Percentiles rank a stretch among this genome's conserved stretches.
Conservation (phyloP, 768 basidiomycete species). For the Pulveroboletus sp. region DNA sequence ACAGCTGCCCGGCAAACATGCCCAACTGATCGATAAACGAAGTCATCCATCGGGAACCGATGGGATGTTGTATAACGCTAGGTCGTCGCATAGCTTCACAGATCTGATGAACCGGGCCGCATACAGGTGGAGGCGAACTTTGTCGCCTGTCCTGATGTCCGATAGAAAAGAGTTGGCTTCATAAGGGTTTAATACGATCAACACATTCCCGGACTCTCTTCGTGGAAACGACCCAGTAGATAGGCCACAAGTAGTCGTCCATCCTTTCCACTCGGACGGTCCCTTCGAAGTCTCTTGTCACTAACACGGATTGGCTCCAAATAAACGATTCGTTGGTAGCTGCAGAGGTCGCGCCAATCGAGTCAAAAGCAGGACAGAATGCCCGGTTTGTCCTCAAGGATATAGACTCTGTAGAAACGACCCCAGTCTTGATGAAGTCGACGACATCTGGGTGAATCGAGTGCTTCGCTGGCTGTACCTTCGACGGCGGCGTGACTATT, state of each 20-base stretch:
- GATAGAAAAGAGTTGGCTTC: constrained; percentile 41
- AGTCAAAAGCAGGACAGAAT: not conserved
- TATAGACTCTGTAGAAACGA: not conserved
- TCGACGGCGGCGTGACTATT: constrained; percentile 33
- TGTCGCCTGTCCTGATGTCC: constrained; percentile 29
- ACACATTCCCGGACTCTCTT: not conserved
- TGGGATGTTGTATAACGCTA: constrained; percentile 22
- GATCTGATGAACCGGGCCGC: too few relatives aligned
- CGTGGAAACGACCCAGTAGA: not conserved
- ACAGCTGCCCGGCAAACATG: too few relatives aligned
- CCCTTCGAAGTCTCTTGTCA: not conserved
- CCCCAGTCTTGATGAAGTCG: constrained; percentile 15
- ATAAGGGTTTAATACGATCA: constrained; percentile 39
- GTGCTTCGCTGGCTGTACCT: constrained; percentile 17
- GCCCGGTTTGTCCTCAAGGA: not conserved
- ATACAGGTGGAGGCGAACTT: constrained; percentile 41
- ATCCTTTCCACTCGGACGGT: not conserved
- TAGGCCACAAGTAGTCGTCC: too few relatives aligned
- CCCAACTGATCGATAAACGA: constrained; percentile 1
- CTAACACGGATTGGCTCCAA: not conserved
- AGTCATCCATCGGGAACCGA: constrained; percentile 15
- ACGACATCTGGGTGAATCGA: constrained; percentile 14
- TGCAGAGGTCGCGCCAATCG: not conserved
- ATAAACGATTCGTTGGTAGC: not conserved
- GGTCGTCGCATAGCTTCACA: constrained; percentile 27